Evolutionary conservation across 148 eudicot genomes (phyloP).

Genomic region (Polygonum maritimum): DNA sequence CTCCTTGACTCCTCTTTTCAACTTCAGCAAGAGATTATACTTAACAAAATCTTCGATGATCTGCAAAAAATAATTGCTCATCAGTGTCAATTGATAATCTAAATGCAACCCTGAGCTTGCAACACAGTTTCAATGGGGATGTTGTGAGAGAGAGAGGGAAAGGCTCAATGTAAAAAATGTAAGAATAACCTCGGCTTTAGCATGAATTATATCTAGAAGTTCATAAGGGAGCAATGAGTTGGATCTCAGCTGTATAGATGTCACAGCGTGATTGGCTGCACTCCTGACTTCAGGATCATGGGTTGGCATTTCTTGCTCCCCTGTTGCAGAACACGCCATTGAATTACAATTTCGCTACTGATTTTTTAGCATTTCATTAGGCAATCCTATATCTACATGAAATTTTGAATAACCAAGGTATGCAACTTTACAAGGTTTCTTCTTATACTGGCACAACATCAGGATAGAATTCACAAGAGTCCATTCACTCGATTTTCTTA

Average conservation of each 20-base stretch:
- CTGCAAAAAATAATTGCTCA: constrained; percentile 16
- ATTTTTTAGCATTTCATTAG: background rate
- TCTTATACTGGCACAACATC: background rate
- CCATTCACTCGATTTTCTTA: constrained; percentile 14
- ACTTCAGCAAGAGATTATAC: constrained; percentile 32
- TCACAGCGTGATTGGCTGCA: constrained; percentile 44
- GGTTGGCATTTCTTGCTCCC: constrained; percentile 27
- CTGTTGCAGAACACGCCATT: constrained; percentile 14
- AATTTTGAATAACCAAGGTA: background rate
- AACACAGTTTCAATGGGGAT: background rate
- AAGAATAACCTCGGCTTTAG: constrained; percentile 37
- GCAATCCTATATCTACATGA: background rate
- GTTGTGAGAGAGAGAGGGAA: background rate
- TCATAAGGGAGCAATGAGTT: constrained; percentile 26
- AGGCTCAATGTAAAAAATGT: background rate
- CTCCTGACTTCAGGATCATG: constrained; percentile 35
- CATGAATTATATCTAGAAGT: constrained; percentile 39
- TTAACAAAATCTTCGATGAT: constrained; percentile 27
- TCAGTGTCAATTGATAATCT: background rate
- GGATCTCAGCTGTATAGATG: constrained; percentile 31
- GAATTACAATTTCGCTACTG: background rate
- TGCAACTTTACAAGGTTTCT: background rate
- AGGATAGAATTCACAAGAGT: background rate
- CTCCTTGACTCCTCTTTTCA: constrained; percentile 25
- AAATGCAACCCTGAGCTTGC: background rate